Evolutionary conservation across 495 filamentous ascomycete species (phyloP), one percentile per base, ranked within the genome.

Genomic region (Pyronema domesticum): DNA sequence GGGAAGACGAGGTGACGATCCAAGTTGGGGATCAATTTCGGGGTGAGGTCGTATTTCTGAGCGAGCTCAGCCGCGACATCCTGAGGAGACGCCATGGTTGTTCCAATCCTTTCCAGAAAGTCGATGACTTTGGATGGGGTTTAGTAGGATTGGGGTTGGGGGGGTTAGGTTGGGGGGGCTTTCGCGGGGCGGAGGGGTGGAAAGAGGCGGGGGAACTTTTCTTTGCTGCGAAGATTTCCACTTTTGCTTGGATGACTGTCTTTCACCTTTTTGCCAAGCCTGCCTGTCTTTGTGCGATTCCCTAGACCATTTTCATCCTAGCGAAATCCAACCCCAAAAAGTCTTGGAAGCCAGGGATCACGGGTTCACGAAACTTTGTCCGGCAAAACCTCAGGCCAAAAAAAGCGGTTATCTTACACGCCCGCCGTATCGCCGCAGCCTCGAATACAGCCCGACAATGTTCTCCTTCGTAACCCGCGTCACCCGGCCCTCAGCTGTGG

Each of bases 1-100:
- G 87, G 89, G 72, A 91, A 95, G 64, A 94, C 82, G 57, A 96
- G 73, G 71, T 98, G 91, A 51, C 93, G 83, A 75, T 96, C 93
- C 69, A 98, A 85, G 67, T 94, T 80, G 46, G 82, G 80, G 62
- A 94, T 82, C 61, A 98, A 72, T 69, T 91, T 89, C 60, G 83
- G 85, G 47, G 95, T 73, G 45, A 96, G 75, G 71, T 93, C 84
- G 74, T 93, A 75, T 65, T 18, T 53, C 33, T 39, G 0, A 6
- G 43, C 34, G 43, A 45, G 18, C 23, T 37, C 45, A 10, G 45
- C 18, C 45, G 18, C 50, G 10, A 40, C 37, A 14, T n/a, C 50
- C 23, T 17, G 30, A 9, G 48, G 48, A 8, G 48, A 23, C 33
- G 15, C 11, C 33, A n/a, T 17, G 3, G 19, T 47, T 50, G 47